Percentiles rank a stretch among this genome's conserved stretches.
These are phyloP conservation scores for Ciborinia camelliae DNA, from an alignment of 2,329 filamentous ascomycete genomes.

Conservation along the genomic window DNA sequence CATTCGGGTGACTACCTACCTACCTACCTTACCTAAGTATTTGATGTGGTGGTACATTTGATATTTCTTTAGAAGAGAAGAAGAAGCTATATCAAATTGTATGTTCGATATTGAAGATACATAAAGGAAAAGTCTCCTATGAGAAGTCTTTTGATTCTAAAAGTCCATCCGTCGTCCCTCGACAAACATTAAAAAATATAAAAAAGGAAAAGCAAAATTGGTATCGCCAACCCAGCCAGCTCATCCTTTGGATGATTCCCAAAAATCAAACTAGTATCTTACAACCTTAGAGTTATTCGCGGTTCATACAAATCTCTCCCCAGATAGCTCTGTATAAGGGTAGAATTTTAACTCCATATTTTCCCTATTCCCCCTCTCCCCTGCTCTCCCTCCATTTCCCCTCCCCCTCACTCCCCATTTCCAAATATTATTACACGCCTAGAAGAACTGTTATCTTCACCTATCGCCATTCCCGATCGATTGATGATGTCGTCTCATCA, in stretches of 20 bases:
- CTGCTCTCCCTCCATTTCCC: not conserved
- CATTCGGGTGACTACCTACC: no score
- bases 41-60: slow-evolving; percentile 2
- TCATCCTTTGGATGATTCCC: not conserved
- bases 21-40: not conserved
- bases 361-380: not conserved
- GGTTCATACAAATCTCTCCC: not conserved
- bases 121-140: not conserved
- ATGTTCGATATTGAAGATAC: not conserved
- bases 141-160: not conserved
- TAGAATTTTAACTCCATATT: no score
- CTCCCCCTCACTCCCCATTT: not conserved
- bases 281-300: not conserved
- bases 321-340: no score
- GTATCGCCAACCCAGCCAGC: not conserved
- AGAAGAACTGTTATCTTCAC: no score
- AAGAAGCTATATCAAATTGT: not conserved
- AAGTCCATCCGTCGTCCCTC: not conserved
- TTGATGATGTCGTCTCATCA: slow-evolving; percentile 5
- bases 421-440: no score
- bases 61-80: not conserved
- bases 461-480: not conserved
- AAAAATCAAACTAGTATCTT: not conserved
- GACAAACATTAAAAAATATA: not conserved
- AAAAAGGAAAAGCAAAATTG: not conserved